Evolutionary conservation across 805 yeast species (phyloP).

Genomic region (Candida corydali): DNA sequence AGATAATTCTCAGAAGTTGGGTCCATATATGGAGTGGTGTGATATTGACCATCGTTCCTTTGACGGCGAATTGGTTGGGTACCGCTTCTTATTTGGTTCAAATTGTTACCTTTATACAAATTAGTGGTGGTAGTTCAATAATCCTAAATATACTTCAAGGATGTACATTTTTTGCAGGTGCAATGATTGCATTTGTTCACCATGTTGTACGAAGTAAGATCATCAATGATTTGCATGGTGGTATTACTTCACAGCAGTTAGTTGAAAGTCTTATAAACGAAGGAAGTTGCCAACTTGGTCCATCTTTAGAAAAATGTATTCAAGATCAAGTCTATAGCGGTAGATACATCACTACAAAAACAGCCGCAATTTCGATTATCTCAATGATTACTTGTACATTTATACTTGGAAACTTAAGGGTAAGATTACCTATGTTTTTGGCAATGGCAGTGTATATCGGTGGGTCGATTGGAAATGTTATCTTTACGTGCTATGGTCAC

Average conservation of each 20-base stretch:
- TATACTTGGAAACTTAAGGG: constrained; percentile 18
- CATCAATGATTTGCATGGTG: constrained; percentile 19
- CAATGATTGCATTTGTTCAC: constrained; percentile 20
- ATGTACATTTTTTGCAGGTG: constrained; percentile 14
- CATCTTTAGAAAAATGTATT: constrained; percentile 17
- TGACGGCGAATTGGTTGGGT: constrained; percentile 25
- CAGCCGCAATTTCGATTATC: constrained; percentile 20
- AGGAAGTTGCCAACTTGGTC: constrained; percentile 18
- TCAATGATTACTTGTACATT: constrained; percentile 20
- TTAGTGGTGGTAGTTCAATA: constrained; percentile 25
- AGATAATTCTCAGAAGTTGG: constrained; percentile 22
- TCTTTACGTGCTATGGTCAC: constrained; percentile 21
- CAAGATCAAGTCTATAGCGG: constrained; percentile 20
- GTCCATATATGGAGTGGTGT: constrained; percentile 24
- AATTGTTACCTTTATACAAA: constrained; percentile 22
- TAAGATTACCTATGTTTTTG: constrained; percentile 14
- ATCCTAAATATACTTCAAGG: constrained; percentile 15
- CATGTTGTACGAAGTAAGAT: constrained; percentile 22
- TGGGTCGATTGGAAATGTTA: constrained; percentile 18
- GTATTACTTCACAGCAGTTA: constrained; percentile 17
- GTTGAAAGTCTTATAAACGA: constrained; percentile 16
- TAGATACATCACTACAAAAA: constrained; percentile 19
- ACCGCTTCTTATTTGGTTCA: constrained; percentile 24
- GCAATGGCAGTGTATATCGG: constrained; percentile 17
- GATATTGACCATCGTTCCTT: constrained; percentile 20